Percentiles rank a stretch among this genome's conserved stretches.
Evolutionary conservation across 2,329 filamentous ascomycete genomes (phyloP).

Genomic region (Ascochyta pisi): DNA sequence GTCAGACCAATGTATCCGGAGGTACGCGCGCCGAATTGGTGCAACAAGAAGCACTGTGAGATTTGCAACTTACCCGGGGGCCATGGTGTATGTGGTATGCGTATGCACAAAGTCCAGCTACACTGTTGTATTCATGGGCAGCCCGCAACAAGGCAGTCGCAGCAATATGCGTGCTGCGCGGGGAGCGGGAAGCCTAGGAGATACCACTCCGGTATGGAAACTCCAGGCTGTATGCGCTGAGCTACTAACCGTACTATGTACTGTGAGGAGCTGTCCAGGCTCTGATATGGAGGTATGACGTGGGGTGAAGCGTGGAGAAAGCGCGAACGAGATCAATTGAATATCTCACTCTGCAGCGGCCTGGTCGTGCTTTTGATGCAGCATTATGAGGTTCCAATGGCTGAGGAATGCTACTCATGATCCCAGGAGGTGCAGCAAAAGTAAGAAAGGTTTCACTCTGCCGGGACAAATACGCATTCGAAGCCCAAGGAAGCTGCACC

Average conservation of each 20-base stretch:
- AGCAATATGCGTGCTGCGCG: background rate
- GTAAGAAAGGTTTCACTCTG: slow-evolving; percentile 13
- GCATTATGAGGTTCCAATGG: slow-evolving; percentile 8
- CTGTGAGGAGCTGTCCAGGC: slow-evolving; percentile 3
- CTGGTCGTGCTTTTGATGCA: slow-evolving; percentile 14
- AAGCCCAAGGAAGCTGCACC: slow-evolving; percentile 7
- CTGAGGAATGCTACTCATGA: slow-evolving; percentile 9
- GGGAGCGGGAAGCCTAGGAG: background rate
- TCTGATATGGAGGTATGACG: slow-evolving; percentile 10
- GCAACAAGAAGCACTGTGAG: background rate
- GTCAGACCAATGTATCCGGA: background rate
- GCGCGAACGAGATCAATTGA: slow-evolving; percentile 9
- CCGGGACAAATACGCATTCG: slow-evolving; percentile 7
- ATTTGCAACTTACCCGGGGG: slow-evolving; percentile 10
- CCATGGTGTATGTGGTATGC: slow-evolving; percentile 3
- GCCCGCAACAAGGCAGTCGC: background rate
- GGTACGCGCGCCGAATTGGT: background rate
- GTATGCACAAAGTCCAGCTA: slow-evolving; percentile 3
- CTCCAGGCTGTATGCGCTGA: background rate
- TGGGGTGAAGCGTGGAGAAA: slow-evolving; percentile 20
- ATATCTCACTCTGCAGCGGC: slow-evolving; percentile 4
- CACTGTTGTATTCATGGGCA: slow-evolving; percentile 1
- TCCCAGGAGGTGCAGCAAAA: slow-evolving; percentile 11
- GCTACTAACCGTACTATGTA: slow-evolving; percentile 1
- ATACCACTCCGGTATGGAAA: background rate